phyloP scores from a whole-genome alignment of 352 stramenopile species.

The Plasmopara halstedii region DNA sequence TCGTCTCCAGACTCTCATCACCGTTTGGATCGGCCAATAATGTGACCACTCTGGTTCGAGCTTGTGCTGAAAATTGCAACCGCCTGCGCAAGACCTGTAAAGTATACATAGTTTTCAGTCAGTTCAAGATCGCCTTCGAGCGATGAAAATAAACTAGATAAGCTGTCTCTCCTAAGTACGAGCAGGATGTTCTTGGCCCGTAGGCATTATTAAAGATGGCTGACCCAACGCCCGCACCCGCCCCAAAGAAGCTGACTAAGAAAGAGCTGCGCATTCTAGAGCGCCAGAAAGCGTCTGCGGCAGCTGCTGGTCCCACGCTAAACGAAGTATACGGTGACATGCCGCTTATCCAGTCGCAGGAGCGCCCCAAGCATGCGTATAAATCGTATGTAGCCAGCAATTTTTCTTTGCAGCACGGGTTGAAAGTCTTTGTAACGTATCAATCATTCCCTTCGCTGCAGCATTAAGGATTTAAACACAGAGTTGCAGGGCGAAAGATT shows the following conservation, averaged over 20 bases:
- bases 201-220: constrained; percentile 30
- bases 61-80: too few species aligned
- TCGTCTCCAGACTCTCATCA: too few species aligned
- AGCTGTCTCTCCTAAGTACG: too few species aligned
- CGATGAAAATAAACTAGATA: too few species aligned
- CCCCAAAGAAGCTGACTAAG: constrained; percentile 83
- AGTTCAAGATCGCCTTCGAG: too few species aligned
- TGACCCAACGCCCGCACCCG: constrained; percentile 28
- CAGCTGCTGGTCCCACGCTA: constrained; percentile 54
- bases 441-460: not conserved
- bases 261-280: constrained; percentile 87
- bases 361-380: constrained; percentile 53
- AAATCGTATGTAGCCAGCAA: constrained; percentile 50
- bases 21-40: too few species aligned
- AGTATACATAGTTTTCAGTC: too few species aligned
- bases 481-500: constrained; percentile 84
- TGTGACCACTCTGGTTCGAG: too few species aligned
- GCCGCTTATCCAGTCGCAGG: constrained; percentile 86
- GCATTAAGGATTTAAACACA: constrained; percentile 55
- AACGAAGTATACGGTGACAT: constrained; percentile 83
- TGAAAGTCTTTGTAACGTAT: not conserved
- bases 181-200: too few species aligned
- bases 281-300: constrained; percentile 72
- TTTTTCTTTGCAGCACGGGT: constrained; percentile 6
- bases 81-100: too few species aligned